Conservation (phyloP, 108 stramenopile genomes). For the Aureococcus anophagefferens region DNA sequence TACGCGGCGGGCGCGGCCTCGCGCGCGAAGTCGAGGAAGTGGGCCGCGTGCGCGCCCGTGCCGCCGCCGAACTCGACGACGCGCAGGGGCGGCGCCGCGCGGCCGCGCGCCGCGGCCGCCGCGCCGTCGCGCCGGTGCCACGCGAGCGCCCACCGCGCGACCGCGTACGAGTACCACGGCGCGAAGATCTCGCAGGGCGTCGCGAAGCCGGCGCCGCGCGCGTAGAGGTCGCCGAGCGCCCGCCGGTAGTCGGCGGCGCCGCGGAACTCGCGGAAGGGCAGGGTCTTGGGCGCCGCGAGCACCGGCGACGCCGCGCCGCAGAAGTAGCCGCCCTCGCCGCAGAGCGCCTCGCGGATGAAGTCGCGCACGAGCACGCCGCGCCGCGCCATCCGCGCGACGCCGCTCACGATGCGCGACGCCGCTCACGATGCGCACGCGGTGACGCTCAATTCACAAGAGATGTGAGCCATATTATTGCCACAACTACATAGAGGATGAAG, state of each 20-base stretch:
- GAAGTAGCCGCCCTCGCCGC: conserved; percentile 5
- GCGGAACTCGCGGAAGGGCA: conserved; percentile 2
- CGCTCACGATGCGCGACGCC: too few species aligned
- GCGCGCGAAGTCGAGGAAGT: conserved; percentile 6
- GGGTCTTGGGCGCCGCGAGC: conserved; percentile 7
- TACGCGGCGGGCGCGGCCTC: conserved; percentile 3
- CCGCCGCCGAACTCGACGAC: conserved; percentile 13
- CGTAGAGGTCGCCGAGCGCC: conserved; percentile 7
- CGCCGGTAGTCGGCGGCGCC: conserved; percentile 1
- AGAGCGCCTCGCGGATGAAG: conserved; percentile 7
- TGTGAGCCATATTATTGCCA: too few species aligned
- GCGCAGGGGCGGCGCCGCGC: neutral
- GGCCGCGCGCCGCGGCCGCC: neutral
- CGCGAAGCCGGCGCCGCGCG: conserved; percentile 2
- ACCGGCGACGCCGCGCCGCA: neutral
- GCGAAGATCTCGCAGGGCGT: conserved; percentile 15
- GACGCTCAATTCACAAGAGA: too few species aligned
- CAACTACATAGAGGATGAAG: too few species aligned
- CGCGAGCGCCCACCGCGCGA: neutral
- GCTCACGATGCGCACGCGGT: too few species aligned
- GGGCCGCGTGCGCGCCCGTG: conserved; percentile 8
- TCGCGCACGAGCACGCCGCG: conserved; percentile 12
- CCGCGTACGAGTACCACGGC: conserved; percentile 7
- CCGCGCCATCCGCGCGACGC: too few species aligned
- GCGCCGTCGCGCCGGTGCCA: neutral